Base-by-base conservation (phyloP, 257 asterid species). In the Solanum microdontum region DNA sequence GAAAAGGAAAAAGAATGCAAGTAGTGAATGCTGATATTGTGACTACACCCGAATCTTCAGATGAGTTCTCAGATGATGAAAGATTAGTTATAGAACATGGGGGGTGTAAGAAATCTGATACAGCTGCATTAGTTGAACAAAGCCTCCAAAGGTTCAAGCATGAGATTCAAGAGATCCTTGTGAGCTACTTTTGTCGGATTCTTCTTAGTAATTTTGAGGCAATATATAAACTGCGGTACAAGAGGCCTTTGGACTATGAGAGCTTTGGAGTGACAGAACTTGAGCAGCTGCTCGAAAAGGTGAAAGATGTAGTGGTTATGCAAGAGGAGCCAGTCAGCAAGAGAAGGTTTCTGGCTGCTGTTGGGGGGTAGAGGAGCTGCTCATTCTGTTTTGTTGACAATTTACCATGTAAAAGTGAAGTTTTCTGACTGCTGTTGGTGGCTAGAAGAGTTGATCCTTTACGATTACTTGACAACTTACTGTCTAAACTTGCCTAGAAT, bases 151-250 rank as follows among this genome's bases (percentile, higher is more conserved):
- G 86, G 33, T 97, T 97, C 83, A 95, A 91, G 87, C 91, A 91
- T 34, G 98, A 97, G 91, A 97, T 97, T 73, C 96, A 95, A 91
- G 99, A 96, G 60, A 96, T 97, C 83, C 84, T 96, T 83, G 99
- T 96, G 64, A 95, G 99, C 91, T 97, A 91, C 88, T 95, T 97
- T 21, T 95, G 95, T 90, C 91, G 91, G 64, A 90, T 97, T 74
- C 88, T 91, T 86, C 89, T 97, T 7, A 93, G 93, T 87, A 86
- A 83, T 70, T 96, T 97, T 62, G 98, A 96, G 92, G 93, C 87
- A 58, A 58, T 58, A 58, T 58, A 58, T 58, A 19, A 58, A 58
- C 66, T 58, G 66, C 66, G 66, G 66, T 58, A 58, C 66, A 58
- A 58, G 24, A 58, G 66, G 11, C 66, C 66, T 3, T 58, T 58